Evolutionary conservation across 1,284 basidiomycete genomes (phyloP), one percentile per base, ranked within the genome.

Genomic region (Cryptococcus sp.): DNA sequence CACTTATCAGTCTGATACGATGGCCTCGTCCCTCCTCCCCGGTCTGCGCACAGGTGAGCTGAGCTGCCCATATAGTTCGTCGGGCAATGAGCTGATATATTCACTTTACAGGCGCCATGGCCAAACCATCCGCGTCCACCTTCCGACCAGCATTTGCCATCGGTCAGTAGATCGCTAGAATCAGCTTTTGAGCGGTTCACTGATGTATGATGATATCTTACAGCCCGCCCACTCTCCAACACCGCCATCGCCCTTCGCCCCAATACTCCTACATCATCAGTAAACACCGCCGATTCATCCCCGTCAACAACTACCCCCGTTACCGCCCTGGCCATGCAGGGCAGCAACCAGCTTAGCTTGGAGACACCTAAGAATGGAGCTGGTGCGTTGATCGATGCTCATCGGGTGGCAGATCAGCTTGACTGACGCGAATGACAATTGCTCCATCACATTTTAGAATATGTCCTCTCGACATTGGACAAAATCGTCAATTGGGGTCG

Each of bases 401-500:
- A 25, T 13, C 8, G n/a, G 42, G 42, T 35, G 8, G 30, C 4
- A 4, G 30, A 2, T 2, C 2, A 35, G 30, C 13, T 8, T 35
- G 13, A 35, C 30, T 35, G 8, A 35, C 30, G 13, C 30, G 30
- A 13, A 2, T 10, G 7, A 8, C 2, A 10, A 8, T 8, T 35
- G 30, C 30, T 35, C 30, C 2, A 35, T 35, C 30, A 13, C 8
- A 35, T 35, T 52, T 22, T 80, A 91, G 95, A 99, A 80, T 99
- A 98, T 83, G 93, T 97, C 0, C 83, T 99, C 46, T 92, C 93
- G 1, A 95, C 93, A 0, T 81, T 97, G 60, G 95, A 99, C 82
- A 98, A 98, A 82, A 85, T 99, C 46, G 90, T 89, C 70, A 99
- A 99, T 79, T 99, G 95, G 95, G 94, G 89, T 16, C 84, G 95